phyloP scores from a whole-genome alignment of 2,329 filamentous ascomycete genomes.

The Curvularia sp. region DNA sequence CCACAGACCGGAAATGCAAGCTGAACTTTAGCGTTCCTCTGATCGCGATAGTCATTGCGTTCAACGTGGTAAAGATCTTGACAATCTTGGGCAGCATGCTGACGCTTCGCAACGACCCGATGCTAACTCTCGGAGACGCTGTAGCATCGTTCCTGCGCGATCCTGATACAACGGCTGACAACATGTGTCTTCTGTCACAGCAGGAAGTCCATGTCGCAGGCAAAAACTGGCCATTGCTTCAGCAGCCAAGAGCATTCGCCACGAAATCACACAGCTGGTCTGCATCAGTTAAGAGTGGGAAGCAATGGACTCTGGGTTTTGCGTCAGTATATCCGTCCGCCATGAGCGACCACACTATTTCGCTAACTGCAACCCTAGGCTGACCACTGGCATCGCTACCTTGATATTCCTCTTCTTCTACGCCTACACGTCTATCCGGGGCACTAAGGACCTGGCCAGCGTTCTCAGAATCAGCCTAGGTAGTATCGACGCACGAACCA shows the following conservation, averaged over 20 bases:
- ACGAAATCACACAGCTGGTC: not conserved
- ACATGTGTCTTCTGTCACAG: conserved; percentile 25
- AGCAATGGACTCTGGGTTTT: not conserved
- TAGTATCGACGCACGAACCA: conserved; percentile 19
- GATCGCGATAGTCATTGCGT: conserved; percentile 22
- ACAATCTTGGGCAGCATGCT: conserved; percentile 28
- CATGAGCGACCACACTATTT: not conserved
- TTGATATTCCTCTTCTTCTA: conserved; percentile 2
- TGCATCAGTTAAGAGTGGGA: not conserved
- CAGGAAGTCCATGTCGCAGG: conserved; percentile 8
- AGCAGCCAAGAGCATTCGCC: not conserved
- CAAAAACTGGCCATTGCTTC: not conserved
- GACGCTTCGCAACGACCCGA: conserved; percentile 23
- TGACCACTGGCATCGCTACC: conserved; percentile 1
- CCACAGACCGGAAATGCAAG: conserved; percentile 23
- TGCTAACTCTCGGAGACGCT: conserved; percentile 36
- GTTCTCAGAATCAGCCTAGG: conserved; percentile 18
- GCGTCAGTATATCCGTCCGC: not conserved
- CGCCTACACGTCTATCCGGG: not conserved
- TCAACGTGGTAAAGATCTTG: conserved; percentile 31
- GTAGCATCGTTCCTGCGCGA: conserved; percentile 28
- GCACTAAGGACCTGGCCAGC: conserved; percentile 1
- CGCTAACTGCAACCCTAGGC: not conserved
- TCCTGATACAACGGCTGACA: conserved; percentile 17
- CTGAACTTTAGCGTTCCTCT: conserved; percentile 27